Evolutionary conservation across 2,329 filamentous ascomycete species (phyloP).

Genomic region (Niveomyces coronatus): DNA sequence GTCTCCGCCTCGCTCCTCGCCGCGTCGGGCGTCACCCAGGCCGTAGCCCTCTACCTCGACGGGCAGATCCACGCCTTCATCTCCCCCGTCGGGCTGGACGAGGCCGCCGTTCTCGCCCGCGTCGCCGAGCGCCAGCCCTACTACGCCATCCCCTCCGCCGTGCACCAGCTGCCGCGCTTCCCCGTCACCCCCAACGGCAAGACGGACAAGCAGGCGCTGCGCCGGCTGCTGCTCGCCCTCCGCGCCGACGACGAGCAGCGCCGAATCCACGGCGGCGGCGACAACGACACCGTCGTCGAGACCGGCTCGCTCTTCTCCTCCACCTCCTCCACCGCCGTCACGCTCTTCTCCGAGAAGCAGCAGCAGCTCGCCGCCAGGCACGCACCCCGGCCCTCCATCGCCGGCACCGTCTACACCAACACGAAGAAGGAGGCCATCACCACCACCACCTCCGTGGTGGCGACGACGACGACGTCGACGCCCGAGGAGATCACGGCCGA

Average conservation of each 20-base stretch:
- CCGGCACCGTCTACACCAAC: too few species aligned
- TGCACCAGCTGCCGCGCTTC: conserved; percentile 32
- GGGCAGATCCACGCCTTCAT: conserved; percentile 41
- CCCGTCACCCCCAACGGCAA: conserved; percentile 47
- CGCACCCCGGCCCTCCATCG: too few species aligned
- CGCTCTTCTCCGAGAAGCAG: conserved; percentile 15
- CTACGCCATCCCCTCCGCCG: conserved; percentile 41
- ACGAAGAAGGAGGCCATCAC: too few species aligned
- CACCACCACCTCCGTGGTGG: too few species aligned
- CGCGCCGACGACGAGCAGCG: too few species aligned
- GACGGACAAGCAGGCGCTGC: conserved; percentile 40
- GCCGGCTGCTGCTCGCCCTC: conserved; percentile 19
- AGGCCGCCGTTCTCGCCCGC: conserved; percentile 28
- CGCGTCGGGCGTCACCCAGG: conserved; percentile 35
- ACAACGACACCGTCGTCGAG: conserved; percentile 17
- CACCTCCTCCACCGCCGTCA: too few species aligned
- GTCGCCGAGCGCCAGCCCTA: conserved; percentile 38
- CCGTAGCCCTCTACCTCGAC: conserved; percentile 36
- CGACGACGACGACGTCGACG: too few species aligned
- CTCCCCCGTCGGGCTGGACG: conserved; percentile 24
- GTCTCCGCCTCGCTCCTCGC: conserved; percentile 40
- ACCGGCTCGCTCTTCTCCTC: conserved; percentile 20
- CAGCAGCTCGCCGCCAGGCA: too few species aligned
- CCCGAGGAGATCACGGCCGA: conserved; percentile 19
- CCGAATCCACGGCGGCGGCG: too few species aligned